phyloP scores from a whole-genome alignment of 306 rosid species.

The Mucuna pruriens region DNA sequence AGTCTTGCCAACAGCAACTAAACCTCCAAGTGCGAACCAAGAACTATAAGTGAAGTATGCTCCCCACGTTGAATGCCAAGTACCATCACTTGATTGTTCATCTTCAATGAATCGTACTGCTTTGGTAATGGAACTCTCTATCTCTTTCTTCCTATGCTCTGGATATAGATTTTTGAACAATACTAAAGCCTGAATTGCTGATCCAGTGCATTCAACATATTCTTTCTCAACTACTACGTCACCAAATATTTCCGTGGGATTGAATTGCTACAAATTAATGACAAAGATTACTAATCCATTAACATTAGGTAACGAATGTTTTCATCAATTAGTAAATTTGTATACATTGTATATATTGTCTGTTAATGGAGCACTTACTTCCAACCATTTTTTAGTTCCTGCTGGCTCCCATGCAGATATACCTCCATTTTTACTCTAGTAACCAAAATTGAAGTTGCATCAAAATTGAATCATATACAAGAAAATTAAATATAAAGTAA shows the following conservation, averaged over 20 bases:
- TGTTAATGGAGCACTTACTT: not conserved
- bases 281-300: no score
- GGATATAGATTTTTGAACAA: conserved; percentile 42
- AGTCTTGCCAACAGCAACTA: no score
- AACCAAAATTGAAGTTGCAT: not conserved
- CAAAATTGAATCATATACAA: not conserved
- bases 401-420: conserved; percentile 71
- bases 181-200: conserved; percentile 43
- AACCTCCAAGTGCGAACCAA: no score
- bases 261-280: conserved; percentile 16
- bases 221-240: conserved; percentile 40
- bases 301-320: no score
- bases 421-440: conserved; percentile 70
- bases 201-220: conserved; percentile 48
- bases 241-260: conserved; percentile 39
- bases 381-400: conserved; percentile 57
- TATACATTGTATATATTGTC: no score
- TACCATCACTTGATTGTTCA: conserved; percentile 14
- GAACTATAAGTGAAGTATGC: no score
- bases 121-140: conserved; percentile 30
- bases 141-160: conserved; percentile 39
- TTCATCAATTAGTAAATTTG: no score
- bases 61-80: no score
- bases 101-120: conserved; percentile 36
- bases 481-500: not conserved